Base-by-base conservation (phyloP, 371 early-diverging fungal genomes). In the Saksenaea vasiformis region DNA sequence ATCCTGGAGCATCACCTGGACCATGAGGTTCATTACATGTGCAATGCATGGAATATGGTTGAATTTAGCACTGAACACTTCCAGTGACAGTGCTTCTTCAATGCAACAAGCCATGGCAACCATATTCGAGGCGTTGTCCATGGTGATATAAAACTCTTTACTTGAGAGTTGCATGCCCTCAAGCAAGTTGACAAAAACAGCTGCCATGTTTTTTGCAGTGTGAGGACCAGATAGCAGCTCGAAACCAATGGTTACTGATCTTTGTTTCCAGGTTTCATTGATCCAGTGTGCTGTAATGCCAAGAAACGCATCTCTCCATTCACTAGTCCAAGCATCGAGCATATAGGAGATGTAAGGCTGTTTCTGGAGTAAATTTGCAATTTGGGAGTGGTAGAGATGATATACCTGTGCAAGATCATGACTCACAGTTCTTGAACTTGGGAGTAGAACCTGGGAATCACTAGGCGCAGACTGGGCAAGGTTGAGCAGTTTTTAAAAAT, bases 231-330 rank as follows among this genome's bases (percentile, higher is more conserved):
- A 2, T 14, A 70, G 11, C 28, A 41, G 66, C 41, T 58, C 66
- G 44, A 70, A 70, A 5, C 68, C 66, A 26, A 70, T 39, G 9
- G 66, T 44, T 1, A 74, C 0, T 19, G 68, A 65, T 15, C 64
- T 47, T 19, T 65, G 60, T 1, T 1, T 62, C 70, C 68, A 70
- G 2, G 39, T 51, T 2, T 31, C 14, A 19, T 65, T 61, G 0
- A 68, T 73, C 67, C 70, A 73, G 26, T 73, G 73, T 19, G 62
- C 63, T 15, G 67, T 73, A 11, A 69, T 56, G 3, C 65, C 60
- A 34, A 67, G 24, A 54, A 64, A 73, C 1, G 62, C 39, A 14
- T 57, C 22, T 41, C 57, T 56, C 39, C 39, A 73, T 3, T 60
- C 67, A 34, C 63, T 69, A 1, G 61, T 67, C 68, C 70, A 69